Percentiles rank a stretch among this genome's conserved stretches.
phyloP scores from a whole-genome alignment of 2,329 filamentous ascomycete genomes.

The Paracoccidioides brasiliensis region DNA sequence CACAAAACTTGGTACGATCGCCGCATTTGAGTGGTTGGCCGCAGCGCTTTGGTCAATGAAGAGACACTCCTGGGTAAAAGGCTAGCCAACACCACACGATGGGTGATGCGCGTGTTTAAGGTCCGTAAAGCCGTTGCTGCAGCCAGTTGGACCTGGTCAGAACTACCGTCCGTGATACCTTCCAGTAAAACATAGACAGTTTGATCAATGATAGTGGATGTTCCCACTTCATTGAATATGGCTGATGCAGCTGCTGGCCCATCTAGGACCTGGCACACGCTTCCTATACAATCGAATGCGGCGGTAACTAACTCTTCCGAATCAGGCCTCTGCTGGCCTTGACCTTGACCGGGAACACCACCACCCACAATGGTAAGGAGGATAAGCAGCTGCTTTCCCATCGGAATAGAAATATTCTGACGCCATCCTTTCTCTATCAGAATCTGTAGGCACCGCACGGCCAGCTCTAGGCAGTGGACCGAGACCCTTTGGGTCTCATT shows the following conservation, averaged over 20 bases:
- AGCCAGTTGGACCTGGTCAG: slow-evolving; percentile 55
- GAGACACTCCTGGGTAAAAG: slow-evolving; percentile 86
- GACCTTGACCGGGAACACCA: slow-evolving; percentile 45
- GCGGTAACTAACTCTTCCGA: slow-evolving; percentile 64
- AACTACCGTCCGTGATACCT: slow-evolving; percentile 50
- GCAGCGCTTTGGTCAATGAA: slow-evolving; percentile 60
- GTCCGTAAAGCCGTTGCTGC: slow-evolving; percentile 52
- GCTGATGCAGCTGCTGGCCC: slow-evolving; percentile 31
- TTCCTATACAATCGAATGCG: slow-evolving; percentile 55
- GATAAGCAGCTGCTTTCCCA: slow-evolving; percentile 75
- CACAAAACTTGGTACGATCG: slow-evolving; percentile 52
- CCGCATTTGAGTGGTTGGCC: slow-evolving; percentile 50
- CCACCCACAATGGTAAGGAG: slow-evolving; percentile 71
- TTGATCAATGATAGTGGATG: slow-evolving; percentile 69
- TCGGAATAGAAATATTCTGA: slow-evolving; percentile 51
- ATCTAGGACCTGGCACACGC: slow-evolving; percentile 37
- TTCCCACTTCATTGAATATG: slow-evolving; percentile 40
- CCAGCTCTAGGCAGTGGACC: slow-evolving; percentile 55
- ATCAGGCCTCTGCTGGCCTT: slow-evolving; percentile 17
- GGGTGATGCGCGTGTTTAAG: slow-evolving; percentile 51
- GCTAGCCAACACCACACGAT: slow-evolving; percentile 62
- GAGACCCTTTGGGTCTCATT: slow-evolving; percentile 61
- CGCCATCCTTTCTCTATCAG: slow-evolving; percentile 73
- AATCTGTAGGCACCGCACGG: slow-evolving; percentile 59
- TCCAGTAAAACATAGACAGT: slow-evolving; percentile 69